These are phyloP conservation scores for Plasmodium cynomolgi DNA, from an alignment of 169 alveolate species.

Conservation along the genomic window DNA sequence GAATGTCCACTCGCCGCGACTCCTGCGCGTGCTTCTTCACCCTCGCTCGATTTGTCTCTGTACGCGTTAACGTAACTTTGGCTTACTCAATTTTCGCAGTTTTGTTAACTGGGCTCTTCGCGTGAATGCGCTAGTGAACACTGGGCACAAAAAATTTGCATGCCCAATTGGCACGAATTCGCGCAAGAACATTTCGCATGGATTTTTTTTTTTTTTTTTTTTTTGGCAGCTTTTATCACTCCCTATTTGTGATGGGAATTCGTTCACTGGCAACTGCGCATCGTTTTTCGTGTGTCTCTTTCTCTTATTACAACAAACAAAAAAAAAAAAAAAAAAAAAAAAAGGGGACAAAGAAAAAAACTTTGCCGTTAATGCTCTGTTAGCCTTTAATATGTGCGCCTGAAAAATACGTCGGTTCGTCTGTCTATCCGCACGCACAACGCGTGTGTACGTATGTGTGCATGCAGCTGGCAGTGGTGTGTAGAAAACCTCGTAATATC, in stretches of 20 bases:
- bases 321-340: not conserved
- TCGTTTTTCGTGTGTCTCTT: conserved; percentile 7
- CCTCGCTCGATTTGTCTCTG: not conserved
- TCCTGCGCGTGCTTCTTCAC: not conserved
- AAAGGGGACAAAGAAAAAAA: not conserved
- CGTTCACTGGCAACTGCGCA: not conserved
- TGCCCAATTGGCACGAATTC: not conserved
- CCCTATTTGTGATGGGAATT: not conserved
- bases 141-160: not conserved
- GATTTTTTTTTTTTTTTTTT: not conserved
- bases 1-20: not conserved
- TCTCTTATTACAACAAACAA: not conserved
- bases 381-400: not conserved
- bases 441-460: not conserved
- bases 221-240: not conserved
- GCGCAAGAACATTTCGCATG: not conserved
- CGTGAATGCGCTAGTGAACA: not conserved
- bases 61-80: not conserved
- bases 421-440: not conserved
- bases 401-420: not conserved
- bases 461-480: not conserved
- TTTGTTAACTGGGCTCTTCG: not conserved
- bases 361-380: not conserved
- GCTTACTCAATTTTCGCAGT: not conserved
- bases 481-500: not conserved